phyloP scores from a whole-genome alignment of 2,329 filamentous ascomycete genomes.

The Pseudogymnoascus sp. region DNA sequence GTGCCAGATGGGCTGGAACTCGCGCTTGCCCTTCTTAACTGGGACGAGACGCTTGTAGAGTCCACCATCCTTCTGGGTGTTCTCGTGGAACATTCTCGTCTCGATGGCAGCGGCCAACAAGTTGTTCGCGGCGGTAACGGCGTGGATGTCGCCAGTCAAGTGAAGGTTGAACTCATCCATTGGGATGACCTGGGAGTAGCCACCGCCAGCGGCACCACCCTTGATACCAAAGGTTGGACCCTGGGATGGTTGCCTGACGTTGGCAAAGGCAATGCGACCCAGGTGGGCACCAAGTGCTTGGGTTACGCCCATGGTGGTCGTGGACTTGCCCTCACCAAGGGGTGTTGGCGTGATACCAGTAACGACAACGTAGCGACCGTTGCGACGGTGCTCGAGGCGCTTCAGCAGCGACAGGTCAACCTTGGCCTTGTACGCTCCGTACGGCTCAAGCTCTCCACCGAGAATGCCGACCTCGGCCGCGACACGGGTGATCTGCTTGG shows the following conservation, averaged over 20 bases:
- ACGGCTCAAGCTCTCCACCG: conserved; percentile 84
- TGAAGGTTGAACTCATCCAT: conserved; percentile 99
- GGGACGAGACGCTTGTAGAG: conserved; percentile 86
- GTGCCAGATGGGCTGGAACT: conserved; percentile 86
- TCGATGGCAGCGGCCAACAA: conserved; percentile 92
- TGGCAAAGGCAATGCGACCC: conserved; percentile 83
- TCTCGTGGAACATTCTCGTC: conserved; percentile 96
- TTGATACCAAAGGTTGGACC: conserved; percentile 99
- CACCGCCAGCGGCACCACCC: conserved; percentile 91
- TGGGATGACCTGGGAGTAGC: conserved; percentile 97
- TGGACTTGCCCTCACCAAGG: conserved; percentile 95
- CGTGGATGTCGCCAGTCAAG: conserved; percentile 94
- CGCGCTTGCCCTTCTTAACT: conserved; percentile 77
- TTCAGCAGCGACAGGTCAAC: conserved; percentile 76
- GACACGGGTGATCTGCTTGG: conserved; percentile 82
- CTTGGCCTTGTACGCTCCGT: conserved; percentile 93
- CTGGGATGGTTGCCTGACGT: conserved; percentile 93
- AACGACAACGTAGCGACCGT: conserved; percentile 87
- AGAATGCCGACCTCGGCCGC: conserved; percentile 84
- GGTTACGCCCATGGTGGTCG: conserved; percentile 89
- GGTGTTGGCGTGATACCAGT: conserved; percentile 96
- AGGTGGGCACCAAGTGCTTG: conserved; percentile 89
- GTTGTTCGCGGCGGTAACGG: conserved; percentile 95
- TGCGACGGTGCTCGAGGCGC: conserved; percentile 74
- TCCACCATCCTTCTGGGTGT: conserved; percentile 82